A percentile compares a stretch with the other conserved stretches of the same genome.
phyloP scores from a whole-genome alignment of 768 basidiomycete genomes.

The Termitomyces sp. region DNA sequence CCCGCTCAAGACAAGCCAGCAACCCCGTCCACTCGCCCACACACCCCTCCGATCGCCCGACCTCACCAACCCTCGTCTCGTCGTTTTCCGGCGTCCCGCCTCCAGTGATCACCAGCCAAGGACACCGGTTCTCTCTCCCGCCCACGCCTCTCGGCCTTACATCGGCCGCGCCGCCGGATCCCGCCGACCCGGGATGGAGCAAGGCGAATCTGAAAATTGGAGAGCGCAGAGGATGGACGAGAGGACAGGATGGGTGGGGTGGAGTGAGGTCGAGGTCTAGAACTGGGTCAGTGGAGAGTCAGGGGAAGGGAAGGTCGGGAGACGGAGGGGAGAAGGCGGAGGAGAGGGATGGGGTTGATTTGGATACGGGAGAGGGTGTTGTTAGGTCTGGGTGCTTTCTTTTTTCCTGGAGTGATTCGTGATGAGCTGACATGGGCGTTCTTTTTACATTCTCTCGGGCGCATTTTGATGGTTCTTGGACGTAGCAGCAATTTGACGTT shows the following conservation, averaged over 20 bases:
- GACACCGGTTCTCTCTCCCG: background rate
- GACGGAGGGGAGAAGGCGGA: constrained; percentile 29
- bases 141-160: background rate
- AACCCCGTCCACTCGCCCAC: background rate
- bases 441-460: too few species aligned
- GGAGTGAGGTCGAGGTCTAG: constrained; percentile 26
- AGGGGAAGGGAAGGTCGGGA: constrained; percentile 24
- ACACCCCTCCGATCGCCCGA: background rate
- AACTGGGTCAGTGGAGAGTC: background rate
- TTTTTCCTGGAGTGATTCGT: background rate
- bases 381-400: constrained; percentile 49
- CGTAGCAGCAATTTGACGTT: constrained; percentile 77
- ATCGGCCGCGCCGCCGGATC: background rate
- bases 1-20: background rate
- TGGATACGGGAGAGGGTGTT: constrained; percentile 32
- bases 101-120: background rate
- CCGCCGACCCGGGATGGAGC: constrained; percentile 27
- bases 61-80: background rate
- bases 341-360: constrained; percentile 22
- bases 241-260: constrained; percentile 67
- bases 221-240: constrained; percentile 66
- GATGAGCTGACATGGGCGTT: constrained; percentile 9
- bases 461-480: background rate
- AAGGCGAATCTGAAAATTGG: constrained; percentile 34
- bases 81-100: background rate